phyloP scores from a whole-genome alignment of 2,329 filamentous ascomycete species.

The Fusarium concolor region DNA sequence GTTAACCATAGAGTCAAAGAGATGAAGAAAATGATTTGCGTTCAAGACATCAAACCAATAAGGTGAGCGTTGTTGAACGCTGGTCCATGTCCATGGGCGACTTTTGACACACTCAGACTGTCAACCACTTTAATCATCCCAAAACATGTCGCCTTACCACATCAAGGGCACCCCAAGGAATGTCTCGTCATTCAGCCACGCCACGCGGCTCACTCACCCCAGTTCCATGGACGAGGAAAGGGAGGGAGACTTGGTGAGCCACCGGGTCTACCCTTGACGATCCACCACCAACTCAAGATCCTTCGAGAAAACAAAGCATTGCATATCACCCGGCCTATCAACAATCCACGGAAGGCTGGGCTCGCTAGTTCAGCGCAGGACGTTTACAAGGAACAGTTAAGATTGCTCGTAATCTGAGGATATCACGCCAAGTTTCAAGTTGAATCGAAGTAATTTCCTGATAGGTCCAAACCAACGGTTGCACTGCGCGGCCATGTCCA shows the following conservation, averaged over 20 bases:
- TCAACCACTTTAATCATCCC: slow-evolving; percentile 1
- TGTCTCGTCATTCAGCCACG: slow-evolving; percentile 29
- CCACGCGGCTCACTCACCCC: slow-evolving; percentile 23
- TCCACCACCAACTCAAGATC: neutral
- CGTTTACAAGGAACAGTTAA: slow-evolving; percentile 3
- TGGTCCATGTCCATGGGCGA: neutral
- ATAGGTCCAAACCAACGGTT: slow-evolving; percentile 1
- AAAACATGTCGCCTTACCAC: slow-evolving; percentile 9
- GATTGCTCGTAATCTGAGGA: slow-evolving; percentile 2
- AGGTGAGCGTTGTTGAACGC: slow-evolving; percentile 12
- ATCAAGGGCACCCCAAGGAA: neutral
- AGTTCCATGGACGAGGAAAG: slow-evolving; percentile 25
- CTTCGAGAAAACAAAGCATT: neutral
- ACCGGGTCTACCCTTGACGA: slow-evolving; percentile 13
- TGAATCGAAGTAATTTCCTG: slow-evolving; percentile 35
- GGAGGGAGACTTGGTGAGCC: slow-evolving; percentile 16
- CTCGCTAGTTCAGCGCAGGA: neutral
- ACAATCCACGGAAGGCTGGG: neutral
- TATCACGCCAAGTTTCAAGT: slow-evolving; percentile 31
- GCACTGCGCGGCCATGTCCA: neutral
- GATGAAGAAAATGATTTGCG: slow-evolving; percentile 27
- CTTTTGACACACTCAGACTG: slow-evolving; percentile 16
- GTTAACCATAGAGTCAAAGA: slow-evolving; percentile 15
- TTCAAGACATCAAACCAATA: slow-evolving; percentile 25
- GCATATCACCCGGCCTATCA: neutral